These are phyloP conservation scores for Dioscorea cayenensis DNA, from an alignment of 116 monocot genomes.

Conservation along the genomic window DNA sequence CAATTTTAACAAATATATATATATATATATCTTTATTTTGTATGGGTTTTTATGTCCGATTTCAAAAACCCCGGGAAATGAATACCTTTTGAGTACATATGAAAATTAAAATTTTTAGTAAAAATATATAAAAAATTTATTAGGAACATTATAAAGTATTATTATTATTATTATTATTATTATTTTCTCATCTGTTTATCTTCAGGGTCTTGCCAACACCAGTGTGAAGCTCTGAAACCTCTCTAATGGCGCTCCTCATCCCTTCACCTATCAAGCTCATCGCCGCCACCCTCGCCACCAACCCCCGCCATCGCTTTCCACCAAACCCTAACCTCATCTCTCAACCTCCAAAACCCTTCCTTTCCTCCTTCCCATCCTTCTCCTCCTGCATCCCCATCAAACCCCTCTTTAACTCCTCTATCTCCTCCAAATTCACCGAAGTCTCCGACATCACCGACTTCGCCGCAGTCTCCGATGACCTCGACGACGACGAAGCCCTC, in stretches of 20 bases:
- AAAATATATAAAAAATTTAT: too few species aligned
- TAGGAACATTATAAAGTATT: too few species aligned
- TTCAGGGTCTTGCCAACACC: too few species aligned
- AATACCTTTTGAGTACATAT: too few species aligned
- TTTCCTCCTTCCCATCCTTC: constrained; percentile 5
- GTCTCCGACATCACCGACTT: constrained; percentile 10
- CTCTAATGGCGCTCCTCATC: constrained; percentile 18
- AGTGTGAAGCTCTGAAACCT: too few species aligned
- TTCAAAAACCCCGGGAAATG: too few species aligned
- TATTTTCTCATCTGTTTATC: too few species aligned
- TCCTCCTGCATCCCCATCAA: constrained; percentile 1
- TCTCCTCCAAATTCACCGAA: neutral
- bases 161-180: too few species aligned
- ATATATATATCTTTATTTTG: too few species aligned
- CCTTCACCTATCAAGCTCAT: constrained; percentile 7
- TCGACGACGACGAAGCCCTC: constrained; percentile 16
- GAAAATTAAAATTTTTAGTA: too few species aligned
- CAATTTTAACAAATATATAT: too few species aligned
- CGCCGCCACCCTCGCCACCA: neutral
- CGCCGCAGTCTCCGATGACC: constrained; percentile 10
- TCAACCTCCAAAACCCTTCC: neutral
- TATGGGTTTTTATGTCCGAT: too few species aligned
- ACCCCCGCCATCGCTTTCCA: neutral
- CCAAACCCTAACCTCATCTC: neutral
- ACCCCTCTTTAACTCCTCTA: neutral